Evolutionary conservation across 805 yeast species (phyloP).

Genomic region (Metschnikowia cerradonensis): DNA sequence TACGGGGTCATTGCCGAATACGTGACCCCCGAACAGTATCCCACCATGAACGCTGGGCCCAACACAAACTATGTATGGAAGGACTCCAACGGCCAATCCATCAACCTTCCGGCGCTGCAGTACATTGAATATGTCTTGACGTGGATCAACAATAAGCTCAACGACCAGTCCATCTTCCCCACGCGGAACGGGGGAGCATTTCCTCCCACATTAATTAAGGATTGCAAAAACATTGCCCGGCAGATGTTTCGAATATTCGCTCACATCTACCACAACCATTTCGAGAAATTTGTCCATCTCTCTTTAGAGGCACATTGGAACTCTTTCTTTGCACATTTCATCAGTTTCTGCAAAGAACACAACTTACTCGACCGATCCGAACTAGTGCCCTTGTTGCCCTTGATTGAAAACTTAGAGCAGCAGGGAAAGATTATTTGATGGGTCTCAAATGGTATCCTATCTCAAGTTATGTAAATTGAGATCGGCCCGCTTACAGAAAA

Average conservation of each 20-base stretch:
- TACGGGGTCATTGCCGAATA: conserved; percentile 89
- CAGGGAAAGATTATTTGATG: conserved; percentile 73
- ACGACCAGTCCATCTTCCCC: conserved; percentile 88
- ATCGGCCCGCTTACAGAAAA: not conserved
- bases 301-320: conserved; percentile 97
- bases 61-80: conserved; percentile 89
- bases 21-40: conserved; percentile 83
- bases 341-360: conserved; percentile 82
- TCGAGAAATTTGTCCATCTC: conserved; percentile 87
- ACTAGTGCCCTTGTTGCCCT: conserved; percentile 67
- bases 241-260: conserved; percentile 97
- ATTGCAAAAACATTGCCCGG: conserved; percentile 78
- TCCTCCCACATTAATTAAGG: conserved; percentile 78
- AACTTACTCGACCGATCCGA: conserved; percentile 76
- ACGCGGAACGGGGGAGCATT: conserved; percentile 87
- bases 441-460: not conserved
- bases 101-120: conserved; percentile 85
- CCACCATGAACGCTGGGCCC: conserved; percentile 95
- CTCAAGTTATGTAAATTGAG: not conserved
- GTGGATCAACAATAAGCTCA: conserved; percentile 84
- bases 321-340: conserved; percentile 91
- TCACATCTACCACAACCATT: conserved; percentile 90
- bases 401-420: conserved; percentile 74
- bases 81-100: conserved; percentile 69
- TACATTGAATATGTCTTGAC: conserved; percentile 88